Percentiles rank a stretch among this genome's conserved stretches.
phyloP scores from a whole-genome alignment of 352 stramenopile genomes.

The Globisporangium parvum region DNA sequence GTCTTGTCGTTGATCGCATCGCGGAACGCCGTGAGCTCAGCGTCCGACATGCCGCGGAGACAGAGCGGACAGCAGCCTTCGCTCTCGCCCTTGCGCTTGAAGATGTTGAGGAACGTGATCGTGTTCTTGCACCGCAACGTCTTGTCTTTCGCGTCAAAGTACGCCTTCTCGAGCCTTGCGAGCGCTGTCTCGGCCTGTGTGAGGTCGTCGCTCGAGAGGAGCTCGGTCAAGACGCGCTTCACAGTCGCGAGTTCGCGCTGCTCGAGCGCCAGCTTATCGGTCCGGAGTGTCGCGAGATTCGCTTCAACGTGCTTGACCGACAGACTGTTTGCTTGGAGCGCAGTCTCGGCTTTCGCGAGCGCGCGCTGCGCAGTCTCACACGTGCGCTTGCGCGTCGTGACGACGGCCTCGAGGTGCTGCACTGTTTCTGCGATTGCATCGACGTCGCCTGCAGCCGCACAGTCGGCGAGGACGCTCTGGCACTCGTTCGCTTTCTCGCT shows the following conservation, averaged over 20 bases:
- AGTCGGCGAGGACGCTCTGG: slow-evolving; percentile 22
- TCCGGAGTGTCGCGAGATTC: slow-evolving; percentile 23
- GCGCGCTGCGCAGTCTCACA: slow-evolving; percentile 24
- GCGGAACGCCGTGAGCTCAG: slow-evolving; percentile 57
- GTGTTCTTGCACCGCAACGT: slow-evolving; percentile 75
- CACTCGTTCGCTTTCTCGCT: slow-evolving; percentile 42
- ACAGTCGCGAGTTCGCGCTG: slow-evolving; percentile 43
- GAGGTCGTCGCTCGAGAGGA: slow-evolving; percentile 38
- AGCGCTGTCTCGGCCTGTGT: slow-evolving; percentile 42
- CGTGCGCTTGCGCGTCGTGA: slow-evolving; percentile 16
- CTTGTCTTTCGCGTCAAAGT: slow-evolving; percentile 81
- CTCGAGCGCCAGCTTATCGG: slow-evolving; percentile 51
- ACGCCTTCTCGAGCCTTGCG: slow-evolving; percentile 45
- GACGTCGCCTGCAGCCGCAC: not conserved
- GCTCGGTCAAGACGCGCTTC: slow-evolving; percentile 38
- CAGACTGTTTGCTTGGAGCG: slow-evolving; percentile 44
- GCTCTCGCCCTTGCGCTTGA: slow-evolving; percentile 77
- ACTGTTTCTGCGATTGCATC: slow-evolving; percentile 16
- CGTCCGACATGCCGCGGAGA: slow-evolving; percentile 43
- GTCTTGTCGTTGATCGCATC: slow-evolving; percentile 68
- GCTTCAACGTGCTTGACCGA: slow-evolving; percentile 49
- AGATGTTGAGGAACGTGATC: slow-evolving; percentile 78
- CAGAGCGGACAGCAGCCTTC: slow-evolving; percentile 80
- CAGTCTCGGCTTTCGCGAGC: slow-evolving; percentile 23
- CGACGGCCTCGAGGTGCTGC: slow-evolving; percentile 19